Evolutionary conservation across 768 basidiomycete species (phyloP), one percentile per base, ranked within the genome.

Genomic region (Lentinula guzmanii): DNA sequence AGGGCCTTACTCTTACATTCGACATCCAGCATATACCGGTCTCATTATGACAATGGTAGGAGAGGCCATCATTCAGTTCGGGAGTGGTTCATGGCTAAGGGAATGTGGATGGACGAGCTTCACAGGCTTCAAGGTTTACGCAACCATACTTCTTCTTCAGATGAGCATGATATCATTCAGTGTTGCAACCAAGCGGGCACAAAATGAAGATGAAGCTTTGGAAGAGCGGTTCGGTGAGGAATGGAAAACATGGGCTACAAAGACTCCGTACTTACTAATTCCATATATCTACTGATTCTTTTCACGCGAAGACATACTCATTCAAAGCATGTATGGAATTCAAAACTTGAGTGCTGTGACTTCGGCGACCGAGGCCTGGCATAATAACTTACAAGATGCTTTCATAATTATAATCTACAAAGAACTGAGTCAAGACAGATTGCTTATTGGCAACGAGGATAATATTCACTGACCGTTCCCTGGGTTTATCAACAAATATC

Each of bases 251-350:
- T 82, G 76, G 70, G 72, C 74, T 0, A 58, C 24, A 55, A 67
- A 62, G 37, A 79, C 80, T 9, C 75, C 69, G 10, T 77, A 70
- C 58, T 76, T 63, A 60, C 69, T 82, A 37, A 62, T 80, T 61
- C 80, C 80, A 2, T 71, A 75, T 21, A 51, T 80, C 33, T 65
- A 67, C 61, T 68, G 60, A 61, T 52, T 21, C 24, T n/a, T 43
- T 43, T 28, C 28, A 28, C 28, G 16, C 42, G 42, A n/a, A 5
- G 16, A 13, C 5, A 28, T 24, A 24, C 24, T 24, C 24, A 24
- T 24, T 2, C 2, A 4, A 0, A 28, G 28, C 28, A 28, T 28
- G 28, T 28, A 28, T 28, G 3, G 28, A 28, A 28, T 28, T 28
- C 0, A 4, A 28, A 28, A 28, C 28, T 28, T 28, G 28, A 28